Conservation (phyloP, 345 rosid species). For the Salix exigua region DNA sequence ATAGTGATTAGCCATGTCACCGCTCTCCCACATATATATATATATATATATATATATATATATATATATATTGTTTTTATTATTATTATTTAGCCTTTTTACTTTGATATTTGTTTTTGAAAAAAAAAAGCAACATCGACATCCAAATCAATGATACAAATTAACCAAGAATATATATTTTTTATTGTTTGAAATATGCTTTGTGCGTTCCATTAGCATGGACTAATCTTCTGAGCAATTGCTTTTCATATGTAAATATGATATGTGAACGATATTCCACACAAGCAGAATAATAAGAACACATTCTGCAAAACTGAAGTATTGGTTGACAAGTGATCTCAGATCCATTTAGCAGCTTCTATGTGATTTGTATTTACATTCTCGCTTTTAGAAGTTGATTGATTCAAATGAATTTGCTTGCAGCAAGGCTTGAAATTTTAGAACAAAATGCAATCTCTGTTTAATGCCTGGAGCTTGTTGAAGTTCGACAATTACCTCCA, state of each 20-base stretch:
- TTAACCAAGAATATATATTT: too few relatives aligned
- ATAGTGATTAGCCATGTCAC: too few relatives aligned
- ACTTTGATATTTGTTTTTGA: too few relatives aligned
- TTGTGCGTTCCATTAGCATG: background rate
- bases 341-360: constrained; percentile 20
- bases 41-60: too few relatives aligned
- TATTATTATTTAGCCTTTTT: too few relatives aligned
- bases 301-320: constrained; percentile 2
- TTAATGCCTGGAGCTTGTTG: constrained; percentile 27
- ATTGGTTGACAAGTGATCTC: constrained; percentile 6
- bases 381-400: constrained; percentile 9
- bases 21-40: too few relatives aligned
- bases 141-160: too few relatives aligned
- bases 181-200: background rate
- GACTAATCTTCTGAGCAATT: background rate
- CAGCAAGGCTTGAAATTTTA: background rate
- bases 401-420: constrained; percentile 9
- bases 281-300: constrained; percentile 1
- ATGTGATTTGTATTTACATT: constrained; percentile 36
- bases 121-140: too few relatives aligned
- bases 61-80: too few relatives aligned
- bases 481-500: constrained; percentile 18
- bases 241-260: background rate
- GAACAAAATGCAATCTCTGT: background rate
- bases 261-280: background rate